phyloP scores from a whole-genome alignment of 495 filamentous ascomycete genomes.

The Copromyces sp. region DNA sequence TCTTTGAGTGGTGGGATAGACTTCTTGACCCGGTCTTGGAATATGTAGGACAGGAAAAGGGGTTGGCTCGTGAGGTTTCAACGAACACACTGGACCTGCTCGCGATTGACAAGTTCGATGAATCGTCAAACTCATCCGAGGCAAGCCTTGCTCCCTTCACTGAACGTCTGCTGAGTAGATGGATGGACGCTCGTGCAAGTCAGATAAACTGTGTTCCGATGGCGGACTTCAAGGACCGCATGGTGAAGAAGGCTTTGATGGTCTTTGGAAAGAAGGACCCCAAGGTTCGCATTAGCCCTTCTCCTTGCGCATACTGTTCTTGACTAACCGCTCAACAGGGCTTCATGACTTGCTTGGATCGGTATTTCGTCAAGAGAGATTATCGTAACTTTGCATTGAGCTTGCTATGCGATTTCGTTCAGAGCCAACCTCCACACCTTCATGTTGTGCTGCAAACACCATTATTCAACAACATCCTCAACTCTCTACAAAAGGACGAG shows the following conservation, averaged over 20 bases:
- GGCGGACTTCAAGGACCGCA: conserved; percentile 44
- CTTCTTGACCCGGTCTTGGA: conserved; percentile 50
- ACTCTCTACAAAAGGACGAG: conserved; percentile 60
- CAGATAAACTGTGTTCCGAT: conserved; percentile 30
- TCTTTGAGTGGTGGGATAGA: conserved; percentile 58
- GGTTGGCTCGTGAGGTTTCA: conserved; percentile 46
- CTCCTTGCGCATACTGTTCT: background rate
- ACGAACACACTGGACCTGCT: conserved; percentile 44
- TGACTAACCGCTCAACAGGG: conserved; percentile 27
- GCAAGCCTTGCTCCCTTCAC: conserved; percentile 35
- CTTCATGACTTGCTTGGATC: conserved; percentile 49
- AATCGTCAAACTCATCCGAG: conserved; percentile 30
- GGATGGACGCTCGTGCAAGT: conserved; percentile 42
- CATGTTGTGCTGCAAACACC: conserved; percentile 57
- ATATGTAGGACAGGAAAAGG: conserved; percentile 45
- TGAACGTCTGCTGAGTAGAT: conserved; percentile 47
- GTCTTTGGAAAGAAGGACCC: conserved; percentile 56
- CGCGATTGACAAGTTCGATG: conserved; percentile 48
- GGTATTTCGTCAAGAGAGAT: conserved; percentile 47
- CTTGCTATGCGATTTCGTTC: conserved; percentile 54
- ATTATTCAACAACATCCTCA: conserved; percentile 54
- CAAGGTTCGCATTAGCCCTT: conserved; percentile 36
- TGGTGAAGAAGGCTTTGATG: conserved; percentile 43
- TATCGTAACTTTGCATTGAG: conserved; percentile 47
- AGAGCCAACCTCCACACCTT: conserved; percentile 59